These are phyloP conservation scores for Mortierella hygrophila DNA, from an alignment of 192 early-diverging fungal species.

Conservation along the genomic window DNA sequence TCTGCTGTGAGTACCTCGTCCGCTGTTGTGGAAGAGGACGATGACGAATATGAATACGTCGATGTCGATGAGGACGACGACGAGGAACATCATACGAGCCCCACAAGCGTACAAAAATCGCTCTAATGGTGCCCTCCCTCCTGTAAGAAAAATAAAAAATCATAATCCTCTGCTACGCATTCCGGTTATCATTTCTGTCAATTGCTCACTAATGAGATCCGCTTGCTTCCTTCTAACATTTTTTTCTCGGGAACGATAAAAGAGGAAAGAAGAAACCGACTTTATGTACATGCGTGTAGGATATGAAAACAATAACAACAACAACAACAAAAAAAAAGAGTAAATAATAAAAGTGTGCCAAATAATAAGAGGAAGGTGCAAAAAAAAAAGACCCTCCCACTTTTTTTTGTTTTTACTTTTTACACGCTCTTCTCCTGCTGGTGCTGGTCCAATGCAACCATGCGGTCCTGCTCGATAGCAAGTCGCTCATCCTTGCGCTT, in stretches of 20 bases:
- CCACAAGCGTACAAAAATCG: not conserved
- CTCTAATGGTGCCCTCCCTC: not conserved
- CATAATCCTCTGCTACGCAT: not conserved
- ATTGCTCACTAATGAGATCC: conserved; percentile 3
- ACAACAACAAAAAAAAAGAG: not conserved
- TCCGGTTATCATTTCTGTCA: not conserved
- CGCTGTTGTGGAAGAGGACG: conserved; percentile 29
- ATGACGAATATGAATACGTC: conserved; percentile 55
- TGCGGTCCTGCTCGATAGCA: conserved; percentile 28
- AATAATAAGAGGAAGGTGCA: not conserved
- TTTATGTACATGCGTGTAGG: not conserved
- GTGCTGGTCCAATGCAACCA: conserved; percentile 29
- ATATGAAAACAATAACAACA: not conserved
- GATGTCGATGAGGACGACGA: conserved; percentile 50
- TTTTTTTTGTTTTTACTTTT: not conserved
- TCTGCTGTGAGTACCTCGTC: too few relatives aligned
- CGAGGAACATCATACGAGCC: conserved; percentile 6
- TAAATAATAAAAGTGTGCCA: not conserved
- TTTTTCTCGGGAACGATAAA: conserved; percentile 2
- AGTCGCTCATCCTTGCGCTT: conserved; percentile 54
- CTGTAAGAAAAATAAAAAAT: not conserved
- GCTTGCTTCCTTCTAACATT: not conserved
- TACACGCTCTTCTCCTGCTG: conserved; percentile 25
- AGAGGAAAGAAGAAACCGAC: not conserved
- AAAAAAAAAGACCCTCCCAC: too few relatives aligned